Base-by-base conservation (phyloP, 192 early-diverging fungal species). In the Backusella tarrabulga region DNA sequence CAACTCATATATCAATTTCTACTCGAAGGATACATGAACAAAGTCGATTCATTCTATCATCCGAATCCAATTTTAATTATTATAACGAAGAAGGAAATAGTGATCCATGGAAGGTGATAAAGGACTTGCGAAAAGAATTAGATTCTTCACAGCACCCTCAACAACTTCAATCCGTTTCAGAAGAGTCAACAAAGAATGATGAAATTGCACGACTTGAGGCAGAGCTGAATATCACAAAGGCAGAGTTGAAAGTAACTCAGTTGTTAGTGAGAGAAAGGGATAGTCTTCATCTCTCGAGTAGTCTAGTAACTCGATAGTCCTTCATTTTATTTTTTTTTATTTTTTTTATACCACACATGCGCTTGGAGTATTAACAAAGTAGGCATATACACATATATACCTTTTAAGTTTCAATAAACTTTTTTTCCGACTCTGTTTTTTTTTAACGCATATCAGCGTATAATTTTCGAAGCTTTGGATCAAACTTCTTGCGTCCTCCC, bases 361-460 rank as follows among this genome's bases (percentile, higher is more conserved):
- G 2, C 21, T 54, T 54, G 17, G 17, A 21, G 6, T n/a, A 21
- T 23, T 14, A 44, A 44, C 38, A 44, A 44, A 44, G 15, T 14
- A 17, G 42, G 42, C 42, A 44, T 40, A 40, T 40, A 12, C 32
- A 32, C 32, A 32, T 40, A 40, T 11, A 44, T 44, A 44, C 42
- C 42, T 44, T 44, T 44, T 12, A 17, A 17, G 42, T 17, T 44
- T 26, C n/a, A 56, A 56, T 56, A 56, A 44, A 17, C 12, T 17
- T 1, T 17, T 44, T 15, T 54, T 54, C 6, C n/a, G 2, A 32
- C n/a, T 54, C 17, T 56, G 7, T 56, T 21, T 21, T 54, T 54
- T 56, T 21, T 56, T 75, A 79, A 63, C 68, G 78, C 73, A 75
- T 75, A 63, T 80, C 74, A 1, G 74, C 79, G 41, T 80, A 75